Base-by-base conservation (phyloP, 768 basidiomycete species). In the Russula abietina region DNA sequence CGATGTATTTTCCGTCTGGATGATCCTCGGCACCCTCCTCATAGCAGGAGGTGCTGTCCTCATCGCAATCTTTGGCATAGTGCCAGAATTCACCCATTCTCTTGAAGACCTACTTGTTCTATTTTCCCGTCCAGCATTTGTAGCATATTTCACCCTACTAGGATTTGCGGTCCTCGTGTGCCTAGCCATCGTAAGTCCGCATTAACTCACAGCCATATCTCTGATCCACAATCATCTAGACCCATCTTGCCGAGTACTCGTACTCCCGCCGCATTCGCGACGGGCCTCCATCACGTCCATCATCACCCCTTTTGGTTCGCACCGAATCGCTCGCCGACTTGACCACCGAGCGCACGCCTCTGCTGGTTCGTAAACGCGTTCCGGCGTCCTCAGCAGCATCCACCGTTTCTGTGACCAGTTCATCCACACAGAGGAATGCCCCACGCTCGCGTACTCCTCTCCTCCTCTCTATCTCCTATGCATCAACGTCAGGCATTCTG, bases 41-140 rank as follows among this genome's bases (percentile, higher is more conserved):
- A 93, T 98, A 65, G 90, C 91, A 1, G 85, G 85, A 19, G 94
- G 93, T 32, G 93, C 94, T 7, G 85, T 91, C 46, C 80, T 95
- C 64, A 93, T 98, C 61, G 93, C 90, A 17, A 75, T 93, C 55
- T 98, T 95, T 70, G 94, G 94, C 52, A 91, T 94, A 67, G 91
- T 98, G 0, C 86, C 89, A 22, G 93, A 96, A 74, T 84, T 84
- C 14, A 92, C 89, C 12, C 89, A 90, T 65, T 87, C 89, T 1
- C 78, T 98, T 19, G 89, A 93, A 62, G 92, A 94, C 71, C 81
- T 98, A 28, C 79, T 98, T 28, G 72, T 72, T 28, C 79, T 96
- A 10, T 93, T 94, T 73, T 75, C 79, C 56, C 77, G 94, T 49
- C 84, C 87, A 2, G 74, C 88, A 1, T 98, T 95, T 72, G 75